Percentiles rank a stretch among this genome's conserved stretches.
Conservation (phyloP, 202 grass and related monocot species). For the Carex sylvatica region DNA sequence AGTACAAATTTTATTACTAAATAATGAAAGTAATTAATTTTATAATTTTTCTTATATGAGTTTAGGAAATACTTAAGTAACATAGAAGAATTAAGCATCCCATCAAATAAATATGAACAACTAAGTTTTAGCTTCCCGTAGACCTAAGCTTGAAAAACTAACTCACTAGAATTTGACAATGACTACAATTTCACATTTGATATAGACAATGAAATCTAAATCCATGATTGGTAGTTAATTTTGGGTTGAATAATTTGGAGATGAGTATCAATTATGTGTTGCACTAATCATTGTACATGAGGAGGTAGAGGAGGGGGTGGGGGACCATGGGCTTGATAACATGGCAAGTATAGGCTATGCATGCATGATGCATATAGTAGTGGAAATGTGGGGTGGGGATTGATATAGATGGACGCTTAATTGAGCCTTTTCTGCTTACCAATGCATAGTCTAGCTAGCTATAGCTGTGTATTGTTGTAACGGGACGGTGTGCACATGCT, state of each 20-base stretch:
- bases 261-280: not conserved
- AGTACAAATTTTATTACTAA: not conserved
- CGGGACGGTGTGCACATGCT: constrained; percentile 43
- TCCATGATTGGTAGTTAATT: not conserved
- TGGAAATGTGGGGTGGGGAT: constrained; percentile 2
- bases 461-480: constrained; percentile 34
- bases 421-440: constrained; percentile 15
- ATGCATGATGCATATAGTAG: constrained; percentile 26
- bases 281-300: constrained; percentile 1
- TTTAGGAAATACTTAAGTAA: too few relatives aligned
- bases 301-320: not conserved
- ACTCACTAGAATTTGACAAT: not conserved
- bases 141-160: not conserved
- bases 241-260: not conserved
- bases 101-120: too few relatives aligned
- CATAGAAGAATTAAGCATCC: too few relatives aligned
- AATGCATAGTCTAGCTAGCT: constrained; percentile 20
- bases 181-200: not conserved
- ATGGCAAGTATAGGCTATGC: constrained; percentile 30
- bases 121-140: not conserved
- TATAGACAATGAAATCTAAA: too few relatives aligned
- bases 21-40: not conserved
- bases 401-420: constrained; percentile 10
- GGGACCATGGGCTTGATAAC: constrained; percentile 26
- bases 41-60: too few relatives aligned